These are phyloP conservation scores for Artemisia annua DNA, from an alignment of 129 eudicot genomes.

Conservation along the genomic window DNA sequence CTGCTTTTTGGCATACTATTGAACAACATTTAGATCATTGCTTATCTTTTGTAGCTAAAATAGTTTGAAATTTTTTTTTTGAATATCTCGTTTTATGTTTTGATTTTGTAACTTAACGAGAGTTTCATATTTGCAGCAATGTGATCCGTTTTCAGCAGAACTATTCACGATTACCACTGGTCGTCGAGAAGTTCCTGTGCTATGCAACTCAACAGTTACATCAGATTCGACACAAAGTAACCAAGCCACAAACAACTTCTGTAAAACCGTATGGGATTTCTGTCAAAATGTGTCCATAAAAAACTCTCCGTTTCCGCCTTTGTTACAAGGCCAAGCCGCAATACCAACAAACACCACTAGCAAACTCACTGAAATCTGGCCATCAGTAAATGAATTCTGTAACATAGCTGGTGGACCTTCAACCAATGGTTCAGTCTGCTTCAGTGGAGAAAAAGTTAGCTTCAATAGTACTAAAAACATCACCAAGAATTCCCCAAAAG, in stretches of 20 bases:
- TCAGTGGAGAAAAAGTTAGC: constrained; percentile 47
- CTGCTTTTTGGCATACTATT: too few relatives aligned
- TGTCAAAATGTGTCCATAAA: constrained; percentile 57
- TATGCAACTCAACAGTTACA: constrained; percentile 61
- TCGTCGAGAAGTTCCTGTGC: constrained; percentile 55
- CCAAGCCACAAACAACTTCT: constrained; percentile 47
- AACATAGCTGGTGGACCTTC: constrained; percentile 61
- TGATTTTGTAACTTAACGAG: too few relatives aligned
- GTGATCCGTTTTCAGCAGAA: constrained; percentile 77
- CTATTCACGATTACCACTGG: constrained; percentile 37
- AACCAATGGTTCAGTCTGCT: constrained; percentile 46
- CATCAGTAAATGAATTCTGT: constrained; percentile 54
- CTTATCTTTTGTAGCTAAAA: too few relatives aligned
- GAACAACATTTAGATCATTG: too few relatives aligned
- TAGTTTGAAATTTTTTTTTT: too few relatives aligned
- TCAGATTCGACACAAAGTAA: constrained; percentile 36
- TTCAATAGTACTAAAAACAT: constrained; percentile 27
- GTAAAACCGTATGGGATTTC: constrained; percentile 58
- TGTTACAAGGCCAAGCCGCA: constrained; percentile 49
- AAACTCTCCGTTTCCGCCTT: constrained; percentile 66
- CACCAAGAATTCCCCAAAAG: constrained; percentile 44
- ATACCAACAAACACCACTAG: constrained; percentile 44
- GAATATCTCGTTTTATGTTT: too few relatives aligned
- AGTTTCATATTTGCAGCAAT: constrained; percentile 46
- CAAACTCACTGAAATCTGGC: constrained; percentile 55